Base-by-base conservation (phyloP, 176 grass and related monocot species). In the Eleusine indica region DNA sequence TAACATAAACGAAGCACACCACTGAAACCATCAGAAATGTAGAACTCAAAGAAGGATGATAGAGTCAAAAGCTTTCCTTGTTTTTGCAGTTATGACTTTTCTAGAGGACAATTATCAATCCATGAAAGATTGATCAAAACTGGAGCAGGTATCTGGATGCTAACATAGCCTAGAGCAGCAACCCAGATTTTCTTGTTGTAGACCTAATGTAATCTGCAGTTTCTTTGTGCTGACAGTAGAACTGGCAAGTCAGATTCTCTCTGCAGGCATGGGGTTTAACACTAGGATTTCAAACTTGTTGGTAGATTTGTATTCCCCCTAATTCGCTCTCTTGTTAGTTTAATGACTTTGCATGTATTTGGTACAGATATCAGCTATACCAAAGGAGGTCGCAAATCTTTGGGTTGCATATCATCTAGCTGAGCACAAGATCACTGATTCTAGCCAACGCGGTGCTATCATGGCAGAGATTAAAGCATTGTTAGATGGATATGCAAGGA, bases 391-490 rank as follows among this genome's bases (percentile, higher is more conserved):
- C 63, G 60, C 39, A 14, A 66, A 57, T 68, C 49, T 84, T 30
- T 10, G 14, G 68, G 2, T 58, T 52, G 87, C 78, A 28, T 49
- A 68, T 9, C 61, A 81, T 39, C 56, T 89, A 29, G 72, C 81
- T 75, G 6, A 85, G 75, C 40, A 89, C 2, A 76, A 89, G 2
- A 76, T 69, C 1, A 21, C 69, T 80, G 76, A 84, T 81, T 83
- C 58, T 22, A 72, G 30, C 2, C 68, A 72, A 80, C 38, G 65
- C 14, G 15, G 2, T 57, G 30, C n/a, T 83, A 74, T 92, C n/a
- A 10, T 76, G 53, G 68, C 64, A 43, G 80, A 86, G 41, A 87
- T 92, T 68, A 51, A 48, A 18, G 41, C 69, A 25, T 47, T 92
- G 38, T 44, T 89, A 70, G 30, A 58, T 79, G 28, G 44, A 35